Evolutionary conservation across 2,329 filamentous ascomycete species (phyloP), one percentile per base, ranked within the genome.

Genomic region (Botrytis deweyae): DNA sequence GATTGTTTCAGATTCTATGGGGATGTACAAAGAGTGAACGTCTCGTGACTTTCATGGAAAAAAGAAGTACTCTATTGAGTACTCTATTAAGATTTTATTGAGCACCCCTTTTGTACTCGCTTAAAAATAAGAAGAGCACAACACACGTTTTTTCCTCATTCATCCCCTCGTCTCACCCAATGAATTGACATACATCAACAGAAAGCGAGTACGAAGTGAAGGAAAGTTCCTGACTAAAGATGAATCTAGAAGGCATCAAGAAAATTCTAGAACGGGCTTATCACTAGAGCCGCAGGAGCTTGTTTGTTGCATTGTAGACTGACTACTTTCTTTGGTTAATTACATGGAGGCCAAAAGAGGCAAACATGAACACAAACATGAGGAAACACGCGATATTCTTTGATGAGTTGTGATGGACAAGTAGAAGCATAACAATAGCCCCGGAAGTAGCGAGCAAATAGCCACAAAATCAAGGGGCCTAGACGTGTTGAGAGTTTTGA

Each of bases 1-100:
- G 10, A 20, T 10, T 10, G 29, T 25, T 59, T 42, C n/a, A 58
- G n/a, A 69, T 25, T 33, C 18, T 16, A 38, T 46, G 55, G 46
- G 18, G 55, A 70, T 70, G 63, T 46, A 46, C 46, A 61, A 70
- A 61, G 42, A 18, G 42, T 62, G 20, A 20, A 62, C 33, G 62
- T 44, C 38, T 33, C 61, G 16, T 42, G n/a, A 52, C 22, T 58
- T 12, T 40, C 25, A 44, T 20, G 46, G n/a, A 67, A 49, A 72
- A 59, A 46, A 59, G n/a, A n/a, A 59, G 22, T 33, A 33, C 7
- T 52, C 70, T 67, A 72, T 72, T 72, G 62, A 72, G 70, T 3
- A 67, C 70, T 38, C 12, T 22, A 67, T 72, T 59, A 36, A 44
- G 70, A 55, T 42, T 49, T 52, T 67, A 72, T 72, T 72, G 70